These are phyloP conservation scores for Saksenaea oblongispora DNA, from an alignment of 371 early-diverging fungal species.

Conservation along the genomic window DNA sequence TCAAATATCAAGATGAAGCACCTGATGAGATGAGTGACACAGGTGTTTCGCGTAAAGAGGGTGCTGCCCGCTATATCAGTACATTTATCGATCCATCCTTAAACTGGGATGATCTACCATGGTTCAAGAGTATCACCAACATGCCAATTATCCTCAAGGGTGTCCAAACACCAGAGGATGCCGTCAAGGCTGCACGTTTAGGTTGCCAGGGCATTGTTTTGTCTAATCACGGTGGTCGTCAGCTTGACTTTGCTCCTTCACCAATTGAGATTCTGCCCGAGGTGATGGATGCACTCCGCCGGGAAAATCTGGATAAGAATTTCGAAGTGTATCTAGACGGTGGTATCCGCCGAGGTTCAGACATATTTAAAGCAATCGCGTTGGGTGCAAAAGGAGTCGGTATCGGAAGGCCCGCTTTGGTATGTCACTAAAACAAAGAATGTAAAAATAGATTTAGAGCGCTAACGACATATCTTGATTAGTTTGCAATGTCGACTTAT, in stretches of 20 bases:
- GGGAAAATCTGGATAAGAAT: slow-evolving; percentile 49
- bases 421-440: slow-evolving; percentile 36
- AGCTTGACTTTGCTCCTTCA: slow-evolving; percentile 83
- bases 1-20: slow-evolving; percentile 46
- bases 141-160: slow-evolving; percentile 94
- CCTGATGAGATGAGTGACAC: slow-evolving; percentile 29
- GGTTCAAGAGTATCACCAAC: slow-evolving; percentile 81
- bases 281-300: slow-evolving; percentile 68
- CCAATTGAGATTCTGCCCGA: slow-evolving; percentile 85
- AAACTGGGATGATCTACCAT: slow-evolving; percentile 86
- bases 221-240: slow-evolving; percentile 96
- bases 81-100: slow-evolving; percentile 78
- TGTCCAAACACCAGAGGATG: slow-evolving; percentile 89
- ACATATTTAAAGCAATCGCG: slow-evolving; percentile 93
- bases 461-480: slow-evolving; percentile 17
- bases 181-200: slow-evolving; percentile 75
- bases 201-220: slow-evolving; percentile 86
- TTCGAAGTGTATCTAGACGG: slow-evolving; percentile 93
- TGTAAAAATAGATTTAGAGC: slow-evolving; percentile 24
- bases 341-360: slow-evolving; percentile 87
- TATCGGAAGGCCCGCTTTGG: slow-evolving; percentile 86
- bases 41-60: slow-evolving; percentile 44
- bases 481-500: slow-evolving; percentile 70
- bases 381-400: slow-evolving; percentile 95
- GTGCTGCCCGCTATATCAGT: slow-evolving; percentile 78